Base-by-base conservation (phyloP, 192 early-diverging fungal genomes). In the Phlyctochytrium bullatum region DNA sequence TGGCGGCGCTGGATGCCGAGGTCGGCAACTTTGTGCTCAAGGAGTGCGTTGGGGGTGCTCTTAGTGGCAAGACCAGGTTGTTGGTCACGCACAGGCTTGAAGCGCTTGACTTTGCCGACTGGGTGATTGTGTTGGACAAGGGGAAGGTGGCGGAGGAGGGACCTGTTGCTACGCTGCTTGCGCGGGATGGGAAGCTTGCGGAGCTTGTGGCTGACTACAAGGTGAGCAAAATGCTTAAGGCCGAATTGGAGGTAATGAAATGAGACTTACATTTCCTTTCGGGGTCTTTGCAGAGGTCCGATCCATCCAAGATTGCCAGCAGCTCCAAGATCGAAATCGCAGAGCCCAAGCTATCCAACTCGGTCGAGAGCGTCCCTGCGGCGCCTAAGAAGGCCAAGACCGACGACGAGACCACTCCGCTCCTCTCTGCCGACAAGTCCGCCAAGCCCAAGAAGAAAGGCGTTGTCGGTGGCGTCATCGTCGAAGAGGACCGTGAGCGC, bases 11-110 rank as follows among this genome's bases (percentile, higher is more conserved):
- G 77, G 82, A 84, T 53, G 28, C 76, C 0, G 68, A 81, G 53
- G 81, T 84, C 52, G 74, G 84, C 52, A 52, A 60, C 23, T 77
- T 84, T 52, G 77, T 92, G n/a, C 86, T 96, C 80, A 74, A 89
- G 56, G 71, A 74, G 23, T 85, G 83, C 51, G 88, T 91, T 63
- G 73, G 80, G 1, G 34, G 35, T 36, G 20, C 20, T 6, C 6
- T 20, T 20, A 47, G 10, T 14, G 20, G 40, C 6, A 74, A 74
- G 36, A 76, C 75, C 17, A 64, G 67, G 4, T 47, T 80, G 36
- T 30, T 80, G 20, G 76, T 69, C n/a, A 80, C 78, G 2, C 78
- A 80, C 61, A 65, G 71, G 61, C 68, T 79, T 25, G 75, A 79
- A 40, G 27, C 73, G 20, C 66, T 78, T 3, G 56, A 36, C 25